Percentiles rank a stretch among this genome's conserved stretches.
phyloP scores from a whole-genome alignment of 176 grass and related monocot species.

The Pontederia paniculata region DNA sequence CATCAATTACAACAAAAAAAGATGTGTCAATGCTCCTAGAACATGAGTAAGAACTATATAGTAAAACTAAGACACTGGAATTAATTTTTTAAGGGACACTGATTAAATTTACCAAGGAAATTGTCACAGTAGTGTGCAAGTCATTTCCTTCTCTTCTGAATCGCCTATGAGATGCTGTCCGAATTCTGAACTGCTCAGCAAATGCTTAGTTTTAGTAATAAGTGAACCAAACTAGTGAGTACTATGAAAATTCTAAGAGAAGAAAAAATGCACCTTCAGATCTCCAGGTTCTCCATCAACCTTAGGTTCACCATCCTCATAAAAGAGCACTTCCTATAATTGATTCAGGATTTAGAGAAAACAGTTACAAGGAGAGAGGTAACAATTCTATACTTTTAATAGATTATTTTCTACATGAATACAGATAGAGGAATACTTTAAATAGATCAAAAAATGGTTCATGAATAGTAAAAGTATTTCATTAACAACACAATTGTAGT shows the following conservation, averaged over 20 bases:
- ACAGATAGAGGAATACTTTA: too few species aligned
- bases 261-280: slow-evolving; percentile 56
- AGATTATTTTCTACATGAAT: too few species aligned
- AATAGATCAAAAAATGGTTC: too few species aligned
- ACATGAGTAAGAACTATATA: too few species aligned
- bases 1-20: too few species aligned
- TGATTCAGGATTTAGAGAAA: neutral
- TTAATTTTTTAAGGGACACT: too few species aligned
- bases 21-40: too few species aligned
- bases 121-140: slow-evolving; percentile 67
- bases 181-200: slow-evolving; percentile 74
- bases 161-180: slow-evolving; percentile 62
- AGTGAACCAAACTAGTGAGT: slow-evolving; percentile 6
- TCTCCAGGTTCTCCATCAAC: slow-evolving; percentile 93
- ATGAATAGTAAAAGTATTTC: too few species aligned
- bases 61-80: too few species aligned
- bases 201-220: slow-evolving; percentile 20
- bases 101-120: slow-evolving; percentile 52
- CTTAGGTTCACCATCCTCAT: slow-evolving; percentile 97
- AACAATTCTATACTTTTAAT: too few species aligned
- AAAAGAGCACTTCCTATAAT: slow-evolving; percentile 71
- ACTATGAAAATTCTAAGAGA: neutral
- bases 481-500: too few species aligned
- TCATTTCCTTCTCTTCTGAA: slow-evolving; percentile 94
- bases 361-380: neutral